These are phyloP conservation scores for Sistotremastrum niveocremeum DNA, from an alignment of 768 basidiomycete species.

Conservation along the genomic window DNA sequence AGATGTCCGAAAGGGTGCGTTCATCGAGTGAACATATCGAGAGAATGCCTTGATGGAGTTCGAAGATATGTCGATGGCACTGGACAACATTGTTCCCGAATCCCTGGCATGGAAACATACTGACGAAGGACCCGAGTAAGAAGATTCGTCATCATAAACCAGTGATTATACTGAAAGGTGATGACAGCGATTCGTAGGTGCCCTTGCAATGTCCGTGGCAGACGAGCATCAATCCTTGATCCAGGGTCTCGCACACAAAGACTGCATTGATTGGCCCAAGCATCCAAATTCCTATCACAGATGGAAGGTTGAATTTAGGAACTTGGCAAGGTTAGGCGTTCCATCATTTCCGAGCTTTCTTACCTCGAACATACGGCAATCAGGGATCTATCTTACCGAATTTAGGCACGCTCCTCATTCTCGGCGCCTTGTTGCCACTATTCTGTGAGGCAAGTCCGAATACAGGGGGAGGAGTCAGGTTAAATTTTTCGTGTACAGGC, in stretches of 20 bases:
- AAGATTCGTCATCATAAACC: conserved; percentile 5
- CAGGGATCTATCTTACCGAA: conserved; percentile 80
- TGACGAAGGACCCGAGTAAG: conserved; percentile 87
- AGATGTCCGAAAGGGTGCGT: conserved; percentile 14
- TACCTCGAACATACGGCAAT: neutral
- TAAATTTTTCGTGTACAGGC: neutral
- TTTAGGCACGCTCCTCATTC: conserved; percentile 59
- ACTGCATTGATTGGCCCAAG: conserved; percentile 74
- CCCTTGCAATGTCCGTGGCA: conserved; percentile 3
- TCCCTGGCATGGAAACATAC: conserved; percentile 69
- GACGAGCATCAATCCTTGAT: neutral
- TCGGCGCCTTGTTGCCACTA: conserved; percentile 65
- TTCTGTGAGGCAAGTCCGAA: conserved; percentile 37
- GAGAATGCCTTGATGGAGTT: neutral
- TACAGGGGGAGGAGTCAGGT: too few relatives aligned
- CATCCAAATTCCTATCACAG: conserved; percentile 72
- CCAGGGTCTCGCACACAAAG: conserved; percentile 83
- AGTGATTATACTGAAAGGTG: conserved; percentile 1
- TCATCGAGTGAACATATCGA: neutral
- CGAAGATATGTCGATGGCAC: conserved; percentile 88
- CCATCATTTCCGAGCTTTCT: neutral
- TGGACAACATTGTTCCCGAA: conserved; percentile 84
- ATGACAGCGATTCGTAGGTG: conserved; percentile 59
- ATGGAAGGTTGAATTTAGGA: conserved; percentile 65
- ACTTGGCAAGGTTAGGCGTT: conserved; percentile 73